A percentile compares a stretch with the other conserved stretches of the same genome.
phyloP scores from a whole-genome alignment of 2,329 filamentous ascomycete species.

The Grosmannia clavigera region DNA sequence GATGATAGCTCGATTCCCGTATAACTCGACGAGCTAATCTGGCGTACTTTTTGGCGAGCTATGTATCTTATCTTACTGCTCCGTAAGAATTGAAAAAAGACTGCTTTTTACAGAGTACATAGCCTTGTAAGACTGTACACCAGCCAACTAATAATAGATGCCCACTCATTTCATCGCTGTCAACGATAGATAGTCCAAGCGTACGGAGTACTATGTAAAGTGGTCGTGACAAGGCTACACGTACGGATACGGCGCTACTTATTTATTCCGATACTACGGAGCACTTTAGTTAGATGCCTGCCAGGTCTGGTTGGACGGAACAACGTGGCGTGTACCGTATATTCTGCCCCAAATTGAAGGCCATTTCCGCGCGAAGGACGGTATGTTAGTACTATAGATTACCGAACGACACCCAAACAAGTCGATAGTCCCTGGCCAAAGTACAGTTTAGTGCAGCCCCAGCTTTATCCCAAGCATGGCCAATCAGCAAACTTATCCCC shows the following conservation, averaged over 20 bases:
- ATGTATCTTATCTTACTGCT: no score
- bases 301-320: background rate
- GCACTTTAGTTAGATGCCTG: no score
- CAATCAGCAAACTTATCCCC: conserved; percentile 13
- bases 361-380: background rate
- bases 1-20: background rate
- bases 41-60: no score
- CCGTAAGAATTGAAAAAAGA: background rate
- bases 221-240: background rate
- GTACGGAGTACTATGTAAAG: background rate
- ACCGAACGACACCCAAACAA: background rate
- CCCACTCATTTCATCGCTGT: background rate
- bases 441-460: background rate
- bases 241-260: background rate
- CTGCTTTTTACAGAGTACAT: background rate
- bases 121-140: background rate
- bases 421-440: background rate
- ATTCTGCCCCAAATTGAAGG: background rate
- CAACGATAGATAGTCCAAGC: background rate
- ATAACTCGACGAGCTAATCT: background rate
- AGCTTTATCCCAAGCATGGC: background rate
- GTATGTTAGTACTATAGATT: background rate
- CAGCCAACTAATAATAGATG: background rate
- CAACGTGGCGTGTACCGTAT: background rate
- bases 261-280: no score